A percentile compares a stretch with the other conserved stretches of the same genome.
Evolutionary conservation across 2,329 filamentous ascomycete species (phyloP).

Genomic region (Diaporthe sp.): DNA sequence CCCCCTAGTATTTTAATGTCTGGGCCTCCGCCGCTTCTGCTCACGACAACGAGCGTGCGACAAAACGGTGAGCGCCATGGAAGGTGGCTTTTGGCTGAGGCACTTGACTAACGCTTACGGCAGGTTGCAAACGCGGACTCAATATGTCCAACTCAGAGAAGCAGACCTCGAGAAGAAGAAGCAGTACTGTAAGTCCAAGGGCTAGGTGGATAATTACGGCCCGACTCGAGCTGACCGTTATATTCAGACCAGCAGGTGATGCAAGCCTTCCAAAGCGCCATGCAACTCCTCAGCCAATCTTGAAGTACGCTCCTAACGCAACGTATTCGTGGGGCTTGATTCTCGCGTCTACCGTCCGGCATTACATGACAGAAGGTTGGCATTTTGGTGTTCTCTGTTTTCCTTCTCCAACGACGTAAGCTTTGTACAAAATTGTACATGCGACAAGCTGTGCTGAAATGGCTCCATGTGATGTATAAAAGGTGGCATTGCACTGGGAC

Average conservation of each 20-base stretch:
- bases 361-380: not conserved
- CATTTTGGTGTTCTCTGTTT: not conserved
- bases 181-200: slow-evolving; percentile 76
- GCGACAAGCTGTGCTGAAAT: not conserved
- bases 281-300: slow-evolving; percentile 62
- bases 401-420: not conserved
- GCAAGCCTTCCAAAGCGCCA: slow-evolving; percentile 71
- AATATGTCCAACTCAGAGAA: slow-evolving; percentile 82
- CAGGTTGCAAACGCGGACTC: slow-evolving; percentile 83
- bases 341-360: not conserved
- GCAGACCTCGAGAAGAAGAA: slow-evolving; percentile 79
- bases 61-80: slow-evolving; percentile 72
- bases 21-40: slow-evolving; percentile 81
- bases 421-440: not conserved
- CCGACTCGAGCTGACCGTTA: slow-evolving; percentile 39
- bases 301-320: not conserved
- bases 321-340: not conserved
- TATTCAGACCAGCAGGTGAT: slow-evolving; percentile 67
- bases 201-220: not conserved
- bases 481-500: not conserved
- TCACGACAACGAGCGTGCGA: slow-evolving; percentile 81
- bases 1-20: slow-evolving; percentile 77
- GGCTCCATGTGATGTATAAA: not conserved
- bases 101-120: slow-evolving; percentile 36
- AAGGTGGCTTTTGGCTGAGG: not conserved